These are phyloP conservation scores for Rosa rugosa DNA, from an alignment of 306 rosid genomes.

Conservation along the genomic window DNA sequence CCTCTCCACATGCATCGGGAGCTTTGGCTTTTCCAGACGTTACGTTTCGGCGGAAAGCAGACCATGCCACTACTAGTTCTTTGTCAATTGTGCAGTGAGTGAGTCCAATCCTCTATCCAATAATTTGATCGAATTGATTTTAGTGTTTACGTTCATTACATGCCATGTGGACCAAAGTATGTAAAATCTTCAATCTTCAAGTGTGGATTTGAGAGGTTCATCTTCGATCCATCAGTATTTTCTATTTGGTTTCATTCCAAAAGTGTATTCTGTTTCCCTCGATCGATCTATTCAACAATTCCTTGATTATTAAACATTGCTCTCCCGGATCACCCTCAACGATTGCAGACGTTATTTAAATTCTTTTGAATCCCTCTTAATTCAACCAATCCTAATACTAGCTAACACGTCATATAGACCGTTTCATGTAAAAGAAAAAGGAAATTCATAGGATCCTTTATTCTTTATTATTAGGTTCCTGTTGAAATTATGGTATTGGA, in stretches of 20 bases:
- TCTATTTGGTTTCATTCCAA: slow-evolving; percentile 17
- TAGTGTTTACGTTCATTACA: not conserved
- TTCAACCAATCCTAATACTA: too few relatives aligned
- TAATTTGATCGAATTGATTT: slow-evolving; percentile 9
- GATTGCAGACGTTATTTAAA: too few relatives aligned
- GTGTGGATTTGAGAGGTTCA: slow-evolving; percentile 25
- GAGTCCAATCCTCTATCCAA: slow-evolving; percentile 19
- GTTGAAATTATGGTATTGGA: too few relatives aligned
- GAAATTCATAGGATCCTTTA: too few relatives aligned
- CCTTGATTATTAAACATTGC: not conserved
- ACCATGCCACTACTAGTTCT: not conserved
- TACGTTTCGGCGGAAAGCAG: slow-evolving; percentile 39
- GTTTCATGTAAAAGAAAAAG: too few relatives aligned
- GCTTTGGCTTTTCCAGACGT: slow-evolving; percentile 15
- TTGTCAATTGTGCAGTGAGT: not conserved
- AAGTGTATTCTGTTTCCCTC: not conserved
- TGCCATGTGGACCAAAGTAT: not conserved
- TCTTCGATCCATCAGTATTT: slow-evolving; percentile 23
- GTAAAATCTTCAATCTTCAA: slow-evolving; percentile 17
- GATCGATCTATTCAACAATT: slow-evolving; percentile 8
- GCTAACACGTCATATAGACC: too few relatives aligned
- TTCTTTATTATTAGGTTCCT: too few relatives aligned
- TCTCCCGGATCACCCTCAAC: too few relatives aligned
- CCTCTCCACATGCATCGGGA: slow-evolving; percentile 24
- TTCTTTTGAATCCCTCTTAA: too few relatives aligned